Percentiles rank a stretch among this genome's conserved stretches.
phyloP scores from a whole-genome alignment of 2,329 filamentous ascomycete species.

The Plenodomus biglobosus region DNA sequence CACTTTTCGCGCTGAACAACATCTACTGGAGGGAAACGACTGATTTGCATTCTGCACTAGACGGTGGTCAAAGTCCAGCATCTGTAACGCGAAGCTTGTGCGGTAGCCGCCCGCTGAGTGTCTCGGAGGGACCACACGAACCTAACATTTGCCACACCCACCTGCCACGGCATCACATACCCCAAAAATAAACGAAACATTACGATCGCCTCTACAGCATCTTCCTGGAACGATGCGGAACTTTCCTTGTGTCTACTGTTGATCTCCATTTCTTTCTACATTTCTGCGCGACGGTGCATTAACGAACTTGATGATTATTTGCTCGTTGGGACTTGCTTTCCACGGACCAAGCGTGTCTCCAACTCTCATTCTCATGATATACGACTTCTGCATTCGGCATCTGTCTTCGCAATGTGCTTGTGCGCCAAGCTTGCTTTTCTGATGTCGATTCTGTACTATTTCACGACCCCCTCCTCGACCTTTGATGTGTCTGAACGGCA shows the following conservation, averaged over 20 bases:
- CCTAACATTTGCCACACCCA: slow-evolving; percentile 42
- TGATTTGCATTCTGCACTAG: slow-evolving; percentile 26
- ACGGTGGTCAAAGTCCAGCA: slow-evolving; percentile 12
- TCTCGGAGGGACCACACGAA: slow-evolving; percentile 10
- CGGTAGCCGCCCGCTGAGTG: neutral
- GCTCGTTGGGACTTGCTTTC: slow-evolving; percentile 24
- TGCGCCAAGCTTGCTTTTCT: neutral
- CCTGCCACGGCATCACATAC: slow-evolving; percentile 55
- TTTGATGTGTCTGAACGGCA: slow-evolving; percentile 21
- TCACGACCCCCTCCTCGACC: slow-evolving; percentile 30
- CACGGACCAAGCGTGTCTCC: slow-evolving; percentile 28
- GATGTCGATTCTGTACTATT: slow-evolving; percentile 37
- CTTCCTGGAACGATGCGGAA: slow-evolving; percentile 13
- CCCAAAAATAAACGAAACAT: slow-evolving; percentile 28
- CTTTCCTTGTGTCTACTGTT: slow-evolving; percentile 39
- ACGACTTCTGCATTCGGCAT: slow-evolving; percentile 42
- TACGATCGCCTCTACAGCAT: slow-evolving; percentile 7
- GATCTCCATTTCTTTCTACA: slow-evolving; percentile 36
- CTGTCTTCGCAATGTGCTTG: slow-evolving; percentile 26
- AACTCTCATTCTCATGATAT: slow-evolving; percentile 38
- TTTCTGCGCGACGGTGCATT: slow-evolving; percentile 36
- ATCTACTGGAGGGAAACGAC: slow-evolving; percentile 22
- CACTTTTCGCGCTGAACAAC: slow-evolving; percentile 1
- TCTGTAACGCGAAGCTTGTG: neutral
- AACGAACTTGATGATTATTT: slow-evolving; percentile 42